A percentile compares a stretch with the other conserved stretches of the same genome.
phyloP scores from a whole-genome alignment of 345 rosid species.

The Brassica napus region Da-Ae NC_063450.1:41539001-41539500 shows the following conservation, averaged over 20 bases:
- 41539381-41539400: not conserved
- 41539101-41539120: too few relatives aligned
- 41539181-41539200: not conserved
- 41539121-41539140: too few relatives aligned
- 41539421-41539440: not conserved
- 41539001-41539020: too few relatives aligned
- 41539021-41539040: too few relatives aligned
- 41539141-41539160: too few relatives aligned
- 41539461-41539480: not conserved
- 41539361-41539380: not conserved
- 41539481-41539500: not conserved
- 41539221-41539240: not conserved
- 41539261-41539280: not conserved
- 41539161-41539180: not conserved
- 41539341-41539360: not conserved
- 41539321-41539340: not conserved
- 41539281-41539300: not conserved
- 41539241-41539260: not conserved
- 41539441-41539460: too few relatives aligned
- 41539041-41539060: too few relatives aligned
- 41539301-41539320: not conserved
- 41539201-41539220: not conserved
- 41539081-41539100: too few relatives aligned
- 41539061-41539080: too few relatives aligned
- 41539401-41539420: not conserved